Evolutionary conservation across 768 basidiomycete genomes (phyloP).

Genomic region (Multifurca ochricompacta): DNA sequence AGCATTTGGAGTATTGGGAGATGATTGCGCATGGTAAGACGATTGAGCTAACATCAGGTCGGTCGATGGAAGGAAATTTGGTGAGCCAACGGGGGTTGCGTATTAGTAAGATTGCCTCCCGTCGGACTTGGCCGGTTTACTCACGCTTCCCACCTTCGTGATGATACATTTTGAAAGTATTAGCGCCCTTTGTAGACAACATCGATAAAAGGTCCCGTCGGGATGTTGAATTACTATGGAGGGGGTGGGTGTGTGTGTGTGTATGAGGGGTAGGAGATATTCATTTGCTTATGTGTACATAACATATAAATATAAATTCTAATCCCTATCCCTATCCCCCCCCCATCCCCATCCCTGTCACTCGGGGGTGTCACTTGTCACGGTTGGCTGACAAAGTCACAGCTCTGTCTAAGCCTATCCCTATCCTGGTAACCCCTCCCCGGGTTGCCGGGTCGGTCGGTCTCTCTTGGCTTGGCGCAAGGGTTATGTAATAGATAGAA

Average conservation of each 20-base stretch:
- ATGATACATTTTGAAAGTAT: not conserved
- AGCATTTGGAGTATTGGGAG: constrained; percentile 15
- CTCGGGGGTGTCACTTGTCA: not conserved
- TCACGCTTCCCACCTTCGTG: constrained; percentile 15
- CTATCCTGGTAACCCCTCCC: too few species aligned
- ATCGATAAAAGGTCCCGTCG: not conserved
- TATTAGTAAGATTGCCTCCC: constrained; percentile 30
- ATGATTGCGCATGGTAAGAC: constrained; percentile 25
- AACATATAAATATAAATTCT: too few species aligned
- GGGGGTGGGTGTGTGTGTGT: not conserved
- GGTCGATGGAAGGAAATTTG: constrained; percentile 23
- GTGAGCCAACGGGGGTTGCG: constrained; percentile 22
- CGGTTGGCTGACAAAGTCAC: not conserved
- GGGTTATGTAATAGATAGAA: too few species aligned
- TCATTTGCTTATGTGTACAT: constrained; percentile 16
- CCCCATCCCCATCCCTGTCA: not conserved
- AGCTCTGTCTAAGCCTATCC: too few species aligned
- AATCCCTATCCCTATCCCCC: not conserved
- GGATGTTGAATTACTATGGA: constrained; percentile 9
- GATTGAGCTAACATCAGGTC: constrained; percentile 28
- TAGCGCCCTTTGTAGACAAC: too few species aligned
- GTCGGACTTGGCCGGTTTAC: constrained; percentile 20
- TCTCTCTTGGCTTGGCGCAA: too few species aligned
- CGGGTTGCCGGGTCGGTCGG: too few species aligned
- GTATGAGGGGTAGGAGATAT: too few species aligned